Base-by-base conservation (phyloP, 2,329 filamentous ascomycete species). In the Zasmidium angulare region DNA sequence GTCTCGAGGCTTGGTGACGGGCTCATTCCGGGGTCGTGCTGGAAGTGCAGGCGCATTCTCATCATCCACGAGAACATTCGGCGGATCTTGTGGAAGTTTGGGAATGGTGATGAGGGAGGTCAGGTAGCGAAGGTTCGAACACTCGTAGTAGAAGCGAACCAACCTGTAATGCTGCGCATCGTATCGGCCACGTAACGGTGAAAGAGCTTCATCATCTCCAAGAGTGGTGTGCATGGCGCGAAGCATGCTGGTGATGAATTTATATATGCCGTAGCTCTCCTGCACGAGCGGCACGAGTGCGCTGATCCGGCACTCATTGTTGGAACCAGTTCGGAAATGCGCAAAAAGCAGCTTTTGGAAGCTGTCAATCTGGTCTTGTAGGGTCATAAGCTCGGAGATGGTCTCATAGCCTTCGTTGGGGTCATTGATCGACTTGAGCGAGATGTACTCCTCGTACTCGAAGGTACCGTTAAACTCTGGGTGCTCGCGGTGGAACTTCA, bases 291-390 rank as follows among this genome's bases (percentile, higher is more conserved):
- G 91, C 21, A 98, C 93, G 55, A 99, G 79, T 1, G 95, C 91
- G 14, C 93, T 96, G 70, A 99, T 99, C 63, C 93, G 86, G 76
- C 93, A 98, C 76, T 99, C 95, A 71, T 98, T 99, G 78, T 96
- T 96, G 50, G 89, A 88, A 23, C 93, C 90, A 66, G 88, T 86
- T 61, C 93, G 88, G 78, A 99, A 98, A 76, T 98, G 92, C 3
- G 95, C 95, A 78, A 98, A 99, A 71, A 98, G 95, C 65, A 99
- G 83, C 79, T 98, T 99, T 76, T 99, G 95, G 78, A 99, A 98
- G 66, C 91, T 89, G 77, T 99, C 95, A 68, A 99, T 99, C 81
- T 96, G 93, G 76, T 99, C 95, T 75, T 99, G 95, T 60, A 99
- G 82, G 9, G 88, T 89, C 93, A 98, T 97, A 56, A 99, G 84